A percentile compares a stretch with the other conserved stretches of the same genome.
Conservation (phyloP, 2,329 filamentous ascomycete genomes). For the Trichophaea hybrida region DNA sequence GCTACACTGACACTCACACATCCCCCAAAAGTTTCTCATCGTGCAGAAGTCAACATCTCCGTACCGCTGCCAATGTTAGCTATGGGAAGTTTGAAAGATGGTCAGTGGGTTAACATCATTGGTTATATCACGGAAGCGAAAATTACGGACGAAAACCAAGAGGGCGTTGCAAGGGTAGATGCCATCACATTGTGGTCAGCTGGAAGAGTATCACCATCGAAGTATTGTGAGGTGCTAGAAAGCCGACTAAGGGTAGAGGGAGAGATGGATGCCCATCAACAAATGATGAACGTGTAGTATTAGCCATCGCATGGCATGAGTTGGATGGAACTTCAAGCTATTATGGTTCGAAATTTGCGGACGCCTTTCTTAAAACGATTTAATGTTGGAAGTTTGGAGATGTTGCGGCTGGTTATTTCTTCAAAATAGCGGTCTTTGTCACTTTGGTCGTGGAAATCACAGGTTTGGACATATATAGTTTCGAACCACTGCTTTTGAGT, state of each 20-base stretch:
- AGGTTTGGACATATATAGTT: too few species aligned
- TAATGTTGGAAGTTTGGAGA: too few species aligned
- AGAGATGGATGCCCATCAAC: background rate
- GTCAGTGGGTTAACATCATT: slow-evolving; percentile 81
- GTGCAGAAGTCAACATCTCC: slow-evolving; percentile 53
- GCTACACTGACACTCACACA: slow-evolving; percentile 57
- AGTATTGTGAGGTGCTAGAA: slow-evolving; percentile 51
- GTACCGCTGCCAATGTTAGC: slow-evolving; percentile 54
- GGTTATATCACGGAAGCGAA: slow-evolving; percentile 49
- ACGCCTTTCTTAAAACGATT: too few species aligned
- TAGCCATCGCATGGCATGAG: background rate
- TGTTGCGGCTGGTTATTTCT: too few species aligned
- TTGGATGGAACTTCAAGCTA: too few species aligned
- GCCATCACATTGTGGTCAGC: slow-evolving; percentile 66
- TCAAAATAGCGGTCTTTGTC: too few species aligned
- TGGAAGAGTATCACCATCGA: slow-evolving; percentile 53
- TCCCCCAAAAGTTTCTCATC: slow-evolving; percentile 38
- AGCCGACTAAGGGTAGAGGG: slow-evolving; percentile 21
- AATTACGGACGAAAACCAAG: slow-evolving; percentile 10
- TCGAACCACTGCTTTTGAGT: too few species aligned
- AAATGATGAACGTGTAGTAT: background rate
- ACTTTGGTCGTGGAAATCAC: too few species aligned
- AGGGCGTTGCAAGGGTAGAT: slow-evolving; percentile 43
- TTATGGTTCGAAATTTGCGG: too few species aligned
- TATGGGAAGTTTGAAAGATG: slow-evolving; percentile 49